These are phyloP conservation scores for Myxozyma mucilagina DNA, from an alignment of 805 yeast species.

Conservation along the genomic window DNA sequence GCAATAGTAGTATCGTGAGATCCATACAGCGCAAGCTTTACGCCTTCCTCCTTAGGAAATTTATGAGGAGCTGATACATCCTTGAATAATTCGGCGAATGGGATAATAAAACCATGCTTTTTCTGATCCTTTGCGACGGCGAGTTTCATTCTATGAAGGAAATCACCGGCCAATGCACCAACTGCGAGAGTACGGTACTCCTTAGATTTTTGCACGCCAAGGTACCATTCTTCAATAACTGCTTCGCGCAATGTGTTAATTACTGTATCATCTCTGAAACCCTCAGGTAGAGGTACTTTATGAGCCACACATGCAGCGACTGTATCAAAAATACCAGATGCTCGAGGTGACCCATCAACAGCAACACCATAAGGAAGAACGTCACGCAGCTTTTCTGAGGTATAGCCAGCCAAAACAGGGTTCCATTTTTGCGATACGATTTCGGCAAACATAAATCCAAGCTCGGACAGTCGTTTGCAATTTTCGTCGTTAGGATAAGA, in stretches of 20 bases:
- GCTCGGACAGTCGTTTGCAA: constrained; percentile 29
- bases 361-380: constrained; percentile 31
- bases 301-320: constrained; percentile 27
- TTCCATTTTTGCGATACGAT: constrained; percentile 30
- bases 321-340: constrained; percentile 32
- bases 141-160: constrained; percentile 22
- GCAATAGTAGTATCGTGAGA: constrained; percentile 34
- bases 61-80: background rate
- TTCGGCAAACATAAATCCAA: constrained; percentile 31
- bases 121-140: constrained; percentile 19
- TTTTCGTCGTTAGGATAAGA: constrained; percentile 32
- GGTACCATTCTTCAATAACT: constrained; percentile 32
- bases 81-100: background rate
- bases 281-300: constrained; percentile 19
- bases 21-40: constrained; percentile 30
- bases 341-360: constrained; percentile 32
- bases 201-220: constrained; percentile 26
- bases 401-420: constrained; percentile 25
- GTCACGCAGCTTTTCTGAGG: constrained; percentile 25
- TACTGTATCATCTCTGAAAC: constrained; percentile 19
- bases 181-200: constrained; percentile 30
- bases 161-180: constrained; percentile 33
- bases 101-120: background rate
- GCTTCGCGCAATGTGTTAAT: constrained; percentile 13
- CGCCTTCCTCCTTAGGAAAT: constrained; percentile 8